A percentile compares a stretch with the other conserved stretches of the same genome.
Conservation (phyloP, 192 early-diverging fungal genomes). For the Backusella tarrabulga region DNA sequence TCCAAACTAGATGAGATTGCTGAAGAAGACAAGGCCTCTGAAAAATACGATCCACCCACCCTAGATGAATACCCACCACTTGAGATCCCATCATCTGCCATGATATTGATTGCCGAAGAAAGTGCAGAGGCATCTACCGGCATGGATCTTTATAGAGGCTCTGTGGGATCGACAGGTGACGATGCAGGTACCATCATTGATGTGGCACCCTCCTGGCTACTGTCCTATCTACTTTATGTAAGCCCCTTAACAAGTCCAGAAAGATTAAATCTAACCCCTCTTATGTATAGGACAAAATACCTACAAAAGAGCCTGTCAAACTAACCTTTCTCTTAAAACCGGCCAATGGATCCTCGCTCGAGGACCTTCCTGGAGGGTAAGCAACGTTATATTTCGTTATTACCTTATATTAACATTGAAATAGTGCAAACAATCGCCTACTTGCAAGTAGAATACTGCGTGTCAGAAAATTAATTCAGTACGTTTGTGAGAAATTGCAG, state of each 20-base stretch:
- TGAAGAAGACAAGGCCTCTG: background rate
- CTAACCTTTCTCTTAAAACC: slow-evolving; percentile 80
- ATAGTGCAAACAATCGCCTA: slow-evolving; percentile 49
- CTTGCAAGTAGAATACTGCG: slow-evolving; percentile 90
- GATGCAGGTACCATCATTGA: slow-evolving; percentile 57
- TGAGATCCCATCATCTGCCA: slow-evolving; percentile 59
- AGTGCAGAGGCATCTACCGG: slow-evolving; percentile 66
- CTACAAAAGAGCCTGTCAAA: slow-evolving; percentile 76
- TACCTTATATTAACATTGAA: background rate
- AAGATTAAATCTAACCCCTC: no score
- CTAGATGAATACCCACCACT: slow-evolving; percentile 63
- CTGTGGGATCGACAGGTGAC: slow-evolving; percentile 47
- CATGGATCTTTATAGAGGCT: slow-evolving; percentile 71
- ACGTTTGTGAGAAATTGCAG: slow-evolving; percentile 77
- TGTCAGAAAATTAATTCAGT: slow-evolving; percentile 77
- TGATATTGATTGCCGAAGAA: slow-evolving; percentile 74
- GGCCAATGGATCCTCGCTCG: slow-evolving; percentile 50
- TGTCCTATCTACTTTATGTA: slow-evolving; percentile 69
- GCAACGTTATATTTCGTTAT: background rate
- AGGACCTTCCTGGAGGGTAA: slow-evolving; percentile 55
- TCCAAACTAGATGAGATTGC: background rate
- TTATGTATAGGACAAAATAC: slow-evolving; percentile 53
- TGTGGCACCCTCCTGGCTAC: slow-evolving; percentile 81
- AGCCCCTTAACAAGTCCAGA: background rate
- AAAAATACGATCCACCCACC: slow-evolving; percentile 39